phyloP scores from a whole-genome alignment of 2,329 filamentous ascomycete genomes.

The Aspergillus cejpii region DNA sequence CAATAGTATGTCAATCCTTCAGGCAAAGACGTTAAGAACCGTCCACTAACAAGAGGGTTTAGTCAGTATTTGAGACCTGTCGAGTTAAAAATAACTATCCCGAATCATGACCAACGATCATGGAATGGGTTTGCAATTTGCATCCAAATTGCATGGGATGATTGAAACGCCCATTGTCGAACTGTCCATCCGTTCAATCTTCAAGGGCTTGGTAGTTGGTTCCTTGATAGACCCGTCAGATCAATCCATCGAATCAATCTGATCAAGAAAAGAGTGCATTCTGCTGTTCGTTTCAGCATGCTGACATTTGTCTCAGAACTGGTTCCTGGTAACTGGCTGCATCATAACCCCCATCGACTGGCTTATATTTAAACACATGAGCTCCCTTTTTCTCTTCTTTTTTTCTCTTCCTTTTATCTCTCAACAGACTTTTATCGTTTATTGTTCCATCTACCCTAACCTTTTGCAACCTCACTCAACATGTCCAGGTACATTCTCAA shows the following conservation, averaged over 20 bases:
- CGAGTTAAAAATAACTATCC: background rate
- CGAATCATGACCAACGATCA: background rate
- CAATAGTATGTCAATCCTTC: slow-evolving; percentile 18
- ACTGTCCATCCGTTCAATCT: too few species aligned
- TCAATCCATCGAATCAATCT: too few species aligned
- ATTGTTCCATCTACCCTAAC: background rate
- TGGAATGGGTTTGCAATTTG: slow-evolving; percentile 6
- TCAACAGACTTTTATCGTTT: background rate
- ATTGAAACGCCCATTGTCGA: slow-evolving; percentile 5
- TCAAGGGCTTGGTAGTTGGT: slow-evolving; percentile 5
- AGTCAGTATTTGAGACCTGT: too few species aligned
- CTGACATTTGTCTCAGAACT: slow-evolving; percentile 13
- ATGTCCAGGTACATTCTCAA: slow-evolving; percentile 2
- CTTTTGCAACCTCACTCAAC: background rate
- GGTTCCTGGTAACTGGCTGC: background rate
- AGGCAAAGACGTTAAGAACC: slow-evolving; percentile 7
- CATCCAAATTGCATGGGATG: slow-evolving; percentile 13
- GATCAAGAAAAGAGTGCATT: too few species aligned
- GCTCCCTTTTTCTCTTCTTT: background rate
- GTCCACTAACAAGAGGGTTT: background rate
- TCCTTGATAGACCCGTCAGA: too few species aligned
- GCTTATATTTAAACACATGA: background rate
- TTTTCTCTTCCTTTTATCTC: slow-evolving; percentile 2
- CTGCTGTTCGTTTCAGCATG: slow-evolving; percentile 14
- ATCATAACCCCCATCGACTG: slow-evolving; percentile 1